These are phyloP conservation scores for Fusarium illudens DNA, from an alignment of 2,329 filamentous ascomycete species.

Conservation along the genomic window DNA sequence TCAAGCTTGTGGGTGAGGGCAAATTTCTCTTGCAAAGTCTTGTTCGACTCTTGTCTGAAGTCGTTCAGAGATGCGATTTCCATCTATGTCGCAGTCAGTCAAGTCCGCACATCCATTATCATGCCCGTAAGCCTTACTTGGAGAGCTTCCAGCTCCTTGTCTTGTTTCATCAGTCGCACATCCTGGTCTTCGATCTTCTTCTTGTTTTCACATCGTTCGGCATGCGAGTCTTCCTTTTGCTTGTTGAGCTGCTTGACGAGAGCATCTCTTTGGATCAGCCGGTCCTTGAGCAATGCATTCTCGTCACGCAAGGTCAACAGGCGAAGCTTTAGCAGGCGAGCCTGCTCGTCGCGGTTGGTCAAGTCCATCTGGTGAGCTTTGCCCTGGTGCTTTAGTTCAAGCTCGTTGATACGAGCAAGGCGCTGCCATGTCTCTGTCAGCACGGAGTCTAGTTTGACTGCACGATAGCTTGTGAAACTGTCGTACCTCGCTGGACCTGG, in stretches of 20 bases:
- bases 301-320: conserved; percentile 79
- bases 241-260: conserved; percentile 60
- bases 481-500: conserved; percentile 42
- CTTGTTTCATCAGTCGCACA: conserved; percentile 57
- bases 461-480: conserved; percentile 31
- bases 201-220: conserved; percentile 55
- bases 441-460: conserved; percentile 27
- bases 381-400: conserved; percentile 76
- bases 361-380: conserved; percentile 71
- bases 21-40: conserved; percentile 69
- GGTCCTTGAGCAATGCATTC: conserved; percentile 71
- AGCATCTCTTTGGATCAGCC: conserved; percentile 67
- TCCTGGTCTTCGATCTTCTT: conserved; percentile 57
- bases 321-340: conserved; percentile 73
- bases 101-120: no score
- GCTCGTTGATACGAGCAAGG: conserved; percentile 57
- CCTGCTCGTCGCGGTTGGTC: conserved; percentile 77
- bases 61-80: conserved; percentile 75
- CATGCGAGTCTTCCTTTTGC: conserved; percentile 51
- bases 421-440: conserved; percentile 48
- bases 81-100: conserved; percentile 56
- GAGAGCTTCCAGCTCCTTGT: conserved; percentile 57
- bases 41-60: conserved; percentile 73
- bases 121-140: conserved; percentile 49
- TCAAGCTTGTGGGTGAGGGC: conserved; percentile 61